phyloP scores from a whole-genome alignment of 768 basidiomycete genomes.

The Boletus barrowsii region DNA sequence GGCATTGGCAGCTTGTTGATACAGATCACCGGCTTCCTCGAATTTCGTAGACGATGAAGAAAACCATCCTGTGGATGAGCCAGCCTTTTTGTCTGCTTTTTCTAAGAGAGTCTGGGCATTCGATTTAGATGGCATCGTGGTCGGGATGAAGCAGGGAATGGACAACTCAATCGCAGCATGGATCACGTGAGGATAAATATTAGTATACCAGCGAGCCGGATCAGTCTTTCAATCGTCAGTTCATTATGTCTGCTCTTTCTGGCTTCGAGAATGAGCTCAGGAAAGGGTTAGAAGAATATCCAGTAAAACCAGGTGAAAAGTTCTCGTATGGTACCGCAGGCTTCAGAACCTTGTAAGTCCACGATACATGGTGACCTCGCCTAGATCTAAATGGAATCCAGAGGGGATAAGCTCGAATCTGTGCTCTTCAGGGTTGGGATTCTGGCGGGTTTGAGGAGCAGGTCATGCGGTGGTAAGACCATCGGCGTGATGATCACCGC shows the following conservation, averaged over 20 bases:
- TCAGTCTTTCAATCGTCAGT: neutral
- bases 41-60: conserved; percentile 78
- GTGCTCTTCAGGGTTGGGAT: conserved; percentile 94
- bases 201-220: neutral
- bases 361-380: conserved; percentile 2
- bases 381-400: conserved; percentile 29
- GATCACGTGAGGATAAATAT: conserved; percentile 17
- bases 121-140: conserved; percentile 70
- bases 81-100: conserved; percentile 91
- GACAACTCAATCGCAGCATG: neutral
- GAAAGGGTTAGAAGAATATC: conserved; percentile 56
- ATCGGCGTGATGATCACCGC: conserved; percentile 99
- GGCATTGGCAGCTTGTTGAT: conserved; percentile 89
- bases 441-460: conserved; percentile 87
- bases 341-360: conserved; percentile 82
- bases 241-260: conserved; percentile 34
- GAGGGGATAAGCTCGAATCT: conserved; percentile 72
- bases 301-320: conserved; percentile 62
- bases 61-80: conserved; percentile 85
- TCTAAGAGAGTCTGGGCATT: conserved; percentile 72
- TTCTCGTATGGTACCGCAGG: conserved; percentile 95
- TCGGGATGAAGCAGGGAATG: neutral
- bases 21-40: conserved; percentile 95
- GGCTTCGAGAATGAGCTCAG: conserved; percentile 42
- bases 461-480: conserved; percentile 82